Conservation (phyloP, 139 green algal species). For the Chlamydomonas sphaeroides region DNA sequence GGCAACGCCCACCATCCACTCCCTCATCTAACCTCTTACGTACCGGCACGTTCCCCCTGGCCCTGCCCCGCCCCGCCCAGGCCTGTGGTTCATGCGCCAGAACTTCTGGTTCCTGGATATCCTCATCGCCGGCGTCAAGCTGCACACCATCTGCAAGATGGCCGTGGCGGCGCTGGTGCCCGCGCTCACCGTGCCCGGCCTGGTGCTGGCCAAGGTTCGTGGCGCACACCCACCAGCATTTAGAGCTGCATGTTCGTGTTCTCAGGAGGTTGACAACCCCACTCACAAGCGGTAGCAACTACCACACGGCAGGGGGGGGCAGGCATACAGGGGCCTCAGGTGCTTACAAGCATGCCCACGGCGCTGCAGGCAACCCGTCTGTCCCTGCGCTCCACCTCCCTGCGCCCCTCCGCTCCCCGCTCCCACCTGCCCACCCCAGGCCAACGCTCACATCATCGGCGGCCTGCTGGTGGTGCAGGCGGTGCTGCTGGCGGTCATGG, state of each 20-base stretch:
- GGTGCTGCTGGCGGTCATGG: conserved; percentile 74
- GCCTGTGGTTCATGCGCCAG: conserved; percentile 56
- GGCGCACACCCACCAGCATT: too few species aligned
- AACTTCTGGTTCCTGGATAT: conserved; percentile 90
- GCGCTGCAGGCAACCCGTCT: too few species aligned
- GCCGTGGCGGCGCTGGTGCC: conserved; percentile 75
- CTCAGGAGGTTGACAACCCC: too few species aligned
- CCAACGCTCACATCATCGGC: conserved; percentile 42
- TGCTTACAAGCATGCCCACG: too few species aligned
- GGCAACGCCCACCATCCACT: background rate
- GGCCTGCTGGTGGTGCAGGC: conserved; percentile 66
- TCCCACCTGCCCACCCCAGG: conserved; percentile 2
- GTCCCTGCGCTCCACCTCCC: too few species aligned
- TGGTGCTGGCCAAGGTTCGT: conserved; percentile 59
- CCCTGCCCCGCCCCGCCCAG: conserved; percentile 31
- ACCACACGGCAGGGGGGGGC: background rate
- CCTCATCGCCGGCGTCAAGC: conserved; percentile 61
- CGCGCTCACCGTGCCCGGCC: conserved; percentile 78
- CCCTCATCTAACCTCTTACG: too few species aligned
- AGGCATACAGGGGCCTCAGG: too few species aligned
- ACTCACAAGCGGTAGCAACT: too few species aligned
- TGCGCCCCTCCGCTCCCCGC: too few species aligned
- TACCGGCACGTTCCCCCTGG: too few species aligned
- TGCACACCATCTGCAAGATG: conserved; percentile 79
- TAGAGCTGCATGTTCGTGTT: too few species aligned